These are phyloP conservation scores for Fusarium anthophilum DNA, from an alignment of 2,329 filamentous ascomycete species.

Conservation along the genomic window DNA sequence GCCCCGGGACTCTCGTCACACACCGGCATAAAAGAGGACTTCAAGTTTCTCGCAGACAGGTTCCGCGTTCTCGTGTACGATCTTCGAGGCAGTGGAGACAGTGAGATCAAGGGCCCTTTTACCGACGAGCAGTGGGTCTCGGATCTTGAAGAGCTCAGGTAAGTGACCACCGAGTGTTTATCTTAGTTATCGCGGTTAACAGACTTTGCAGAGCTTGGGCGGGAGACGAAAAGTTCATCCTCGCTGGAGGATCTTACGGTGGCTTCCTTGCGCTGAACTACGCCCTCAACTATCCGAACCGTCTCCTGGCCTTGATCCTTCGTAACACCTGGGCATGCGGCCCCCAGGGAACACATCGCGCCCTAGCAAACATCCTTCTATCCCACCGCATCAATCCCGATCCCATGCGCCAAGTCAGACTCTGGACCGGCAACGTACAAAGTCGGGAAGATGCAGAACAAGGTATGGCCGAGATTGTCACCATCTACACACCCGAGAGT, in stretches of 20 bases:
- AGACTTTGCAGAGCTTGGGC: neutral
- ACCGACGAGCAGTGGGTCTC: slow-evolving; percentile 8
- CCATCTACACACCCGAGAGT: neutral
- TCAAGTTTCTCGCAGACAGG: neutral
- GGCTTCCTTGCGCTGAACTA: slow-evolving; percentile 10
- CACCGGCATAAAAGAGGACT: neutral
- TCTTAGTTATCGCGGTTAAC: fast-evolving
- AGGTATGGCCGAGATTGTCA: slow-evolving; percentile 2
- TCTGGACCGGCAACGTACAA: slow-evolving; percentile 2
- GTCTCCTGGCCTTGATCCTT: neutral
- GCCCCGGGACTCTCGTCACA: slow-evolving; percentile 3
- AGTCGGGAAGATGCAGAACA: neutral
- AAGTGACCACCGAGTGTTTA: fast-evolving
- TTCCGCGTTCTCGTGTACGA: slow-evolving; percentile 17
- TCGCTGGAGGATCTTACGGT: slow-evolving; percentile 7
- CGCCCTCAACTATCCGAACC: neutral
- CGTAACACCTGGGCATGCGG: slow-evolving; percentile 6
- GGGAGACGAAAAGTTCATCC: slow-evolving; percentile 1
- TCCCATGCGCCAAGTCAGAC: neutral
- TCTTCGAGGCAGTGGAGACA: slow-evolving; percentile 2
- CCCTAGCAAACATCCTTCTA: neutral
- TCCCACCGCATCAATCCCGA: neutral
- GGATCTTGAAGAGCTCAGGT: slow-evolving; percentile 10
- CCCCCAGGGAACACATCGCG: neutral
- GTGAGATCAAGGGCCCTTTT: neutral